phyloP scores from a whole-genome alignment of 2,329 filamentous ascomycete species.

The Sarocladium strictum region DNA sequence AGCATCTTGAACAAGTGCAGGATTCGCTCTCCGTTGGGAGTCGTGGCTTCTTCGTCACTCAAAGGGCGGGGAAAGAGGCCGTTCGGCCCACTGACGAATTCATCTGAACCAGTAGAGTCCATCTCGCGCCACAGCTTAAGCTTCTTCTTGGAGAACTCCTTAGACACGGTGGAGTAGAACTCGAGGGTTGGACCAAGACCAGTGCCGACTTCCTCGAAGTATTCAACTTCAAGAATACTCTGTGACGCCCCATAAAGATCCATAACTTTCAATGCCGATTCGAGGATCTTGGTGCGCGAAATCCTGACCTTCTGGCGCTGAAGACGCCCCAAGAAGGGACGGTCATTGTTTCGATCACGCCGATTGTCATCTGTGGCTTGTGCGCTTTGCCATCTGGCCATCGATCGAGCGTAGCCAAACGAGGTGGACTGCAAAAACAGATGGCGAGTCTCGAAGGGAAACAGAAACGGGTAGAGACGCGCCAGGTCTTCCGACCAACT shows the following conservation, averaged over 20 bases:
- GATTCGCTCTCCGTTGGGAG: constrained; percentile 79
- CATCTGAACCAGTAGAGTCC: constrained; percentile 64
- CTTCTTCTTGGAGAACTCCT: constrained; percentile 96
- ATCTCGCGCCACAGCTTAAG: constrained; percentile 94
- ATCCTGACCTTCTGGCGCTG: constrained; percentile 98
- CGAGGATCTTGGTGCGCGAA: constrained; percentile 86
- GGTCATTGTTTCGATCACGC: constrained; percentile 79
- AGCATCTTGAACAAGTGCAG: constrained; percentile 87
- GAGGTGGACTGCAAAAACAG: constrained; percentile 96
- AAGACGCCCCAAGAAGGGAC: constrained; percentile 82
- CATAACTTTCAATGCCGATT: constrained; percentile 98
- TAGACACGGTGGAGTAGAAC: constrained; percentile 96
- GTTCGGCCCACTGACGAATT: constrained; percentile 77
- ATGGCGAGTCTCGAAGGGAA: constrained; percentile 95
- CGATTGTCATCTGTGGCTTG: constrained; percentile 76
- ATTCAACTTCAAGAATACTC: constrained; percentile 93
- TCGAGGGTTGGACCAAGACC: constrained; percentile 92
- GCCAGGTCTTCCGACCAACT: constrained; percentile 95
- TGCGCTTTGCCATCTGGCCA: constrained; percentile 94
- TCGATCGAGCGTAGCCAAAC: constrained; percentile 94
- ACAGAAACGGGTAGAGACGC: constrained; percentile 90
- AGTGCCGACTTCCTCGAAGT: constrained; percentile 97
- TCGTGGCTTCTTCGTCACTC: constrained; percentile 66
- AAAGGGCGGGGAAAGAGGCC: constrained; percentile 91
- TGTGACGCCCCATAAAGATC: constrained; percentile 96